Conservation (phyloP, 2,329 filamentous ascomycete genomes). For the Calonectria pseudoreteaudii region DNA sequence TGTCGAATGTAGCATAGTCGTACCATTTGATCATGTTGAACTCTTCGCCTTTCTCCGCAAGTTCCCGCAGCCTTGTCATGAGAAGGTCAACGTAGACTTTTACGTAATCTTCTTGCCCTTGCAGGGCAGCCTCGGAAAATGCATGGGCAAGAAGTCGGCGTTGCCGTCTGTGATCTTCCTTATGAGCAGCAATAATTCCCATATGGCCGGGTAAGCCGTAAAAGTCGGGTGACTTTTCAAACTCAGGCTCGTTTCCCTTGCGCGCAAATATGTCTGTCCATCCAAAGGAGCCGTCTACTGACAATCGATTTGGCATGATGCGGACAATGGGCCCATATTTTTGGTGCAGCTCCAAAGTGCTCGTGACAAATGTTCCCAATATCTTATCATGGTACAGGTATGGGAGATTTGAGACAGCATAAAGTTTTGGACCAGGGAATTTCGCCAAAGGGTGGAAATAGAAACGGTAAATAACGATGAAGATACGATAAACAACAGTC, state of each 20-base stretch:
- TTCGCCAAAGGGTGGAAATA: neutral
- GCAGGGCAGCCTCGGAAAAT: neutral
- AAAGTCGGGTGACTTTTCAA: neutral
- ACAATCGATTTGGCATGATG: neutral
- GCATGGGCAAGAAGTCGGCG: neutral
- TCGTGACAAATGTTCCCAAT: neutral
- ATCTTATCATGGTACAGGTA: neutral
- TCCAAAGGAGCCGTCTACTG: neutral
- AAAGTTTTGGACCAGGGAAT: neutral
- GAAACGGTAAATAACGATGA: neutral
- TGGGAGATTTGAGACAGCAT: neutral
- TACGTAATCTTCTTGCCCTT: neutral
- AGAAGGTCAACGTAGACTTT: neutral
- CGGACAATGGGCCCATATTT: neutral
- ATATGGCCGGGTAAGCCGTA: neutral
- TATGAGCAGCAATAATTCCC: neutral
- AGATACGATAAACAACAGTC: neutral
- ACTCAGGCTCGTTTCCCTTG: neutral
- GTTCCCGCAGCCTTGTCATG: neutral
- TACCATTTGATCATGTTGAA: neutral
- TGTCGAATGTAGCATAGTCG: neutral
- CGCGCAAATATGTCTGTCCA: neutral
- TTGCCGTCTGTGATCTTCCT: neutral
- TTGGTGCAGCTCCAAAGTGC: neutral
- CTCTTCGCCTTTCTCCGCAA: neutral